Evolutionary conservation across 2,329 filamentous ascomycete species (phyloP).

Genomic region (Paracorniculantispora psalliotae): DNA sequence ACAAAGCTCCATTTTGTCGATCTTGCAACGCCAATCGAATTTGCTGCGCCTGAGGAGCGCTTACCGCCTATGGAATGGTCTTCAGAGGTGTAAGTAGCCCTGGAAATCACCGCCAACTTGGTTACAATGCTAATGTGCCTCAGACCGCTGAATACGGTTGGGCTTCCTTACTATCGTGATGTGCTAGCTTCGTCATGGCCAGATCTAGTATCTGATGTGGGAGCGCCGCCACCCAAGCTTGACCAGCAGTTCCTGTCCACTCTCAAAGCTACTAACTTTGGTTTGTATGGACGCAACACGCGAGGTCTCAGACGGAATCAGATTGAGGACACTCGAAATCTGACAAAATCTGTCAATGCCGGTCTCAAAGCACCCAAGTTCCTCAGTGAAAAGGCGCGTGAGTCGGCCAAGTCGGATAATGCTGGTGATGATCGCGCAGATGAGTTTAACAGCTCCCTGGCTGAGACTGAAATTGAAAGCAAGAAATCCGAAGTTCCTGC

Average conservation of each 20-base stretch:
- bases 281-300: slow-evolving; percentile 72
- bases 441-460: slow-evolving; percentile 60
- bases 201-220: slow-evolving; percentile 77
- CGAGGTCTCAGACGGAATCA: slow-evolving; percentile 74
- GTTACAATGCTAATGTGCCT: background rate
- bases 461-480: slow-evolving; percentile 66
- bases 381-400: slow-evolving; percentile 84
- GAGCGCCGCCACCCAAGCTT: slow-evolving; percentile 71
- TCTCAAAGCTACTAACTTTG: slow-evolving; percentile 68
- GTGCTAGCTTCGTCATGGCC: slow-evolving; percentile 86
- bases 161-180: slow-evolving; percentile 92
- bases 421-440: slow-evolving; percentile 40
- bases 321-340: slow-evolving; percentile 67
- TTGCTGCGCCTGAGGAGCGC: slow-evolving; percentile 61
- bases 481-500: slow-evolving; percentile 77
- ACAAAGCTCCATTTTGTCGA: slow-evolving; percentile 84
- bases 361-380: slow-evolving; percentile 77
- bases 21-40: slow-evolving; percentile 70
- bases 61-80: slow-evolving; percentile 62
- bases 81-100: slow-evolving; percentile 56
- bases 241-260: slow-evolving; percentile 65
- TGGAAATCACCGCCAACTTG: background rate
- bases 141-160: slow-evolving; percentile 76
- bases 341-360: slow-evolving; percentile 55
- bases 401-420: slow-evolving; percentile 47